Percentiles rank a stretch among this genome's conserved stretches.
Conservation (phyloP, 169 alveolate genomes). For the Eimeria necatrix region DNA sequence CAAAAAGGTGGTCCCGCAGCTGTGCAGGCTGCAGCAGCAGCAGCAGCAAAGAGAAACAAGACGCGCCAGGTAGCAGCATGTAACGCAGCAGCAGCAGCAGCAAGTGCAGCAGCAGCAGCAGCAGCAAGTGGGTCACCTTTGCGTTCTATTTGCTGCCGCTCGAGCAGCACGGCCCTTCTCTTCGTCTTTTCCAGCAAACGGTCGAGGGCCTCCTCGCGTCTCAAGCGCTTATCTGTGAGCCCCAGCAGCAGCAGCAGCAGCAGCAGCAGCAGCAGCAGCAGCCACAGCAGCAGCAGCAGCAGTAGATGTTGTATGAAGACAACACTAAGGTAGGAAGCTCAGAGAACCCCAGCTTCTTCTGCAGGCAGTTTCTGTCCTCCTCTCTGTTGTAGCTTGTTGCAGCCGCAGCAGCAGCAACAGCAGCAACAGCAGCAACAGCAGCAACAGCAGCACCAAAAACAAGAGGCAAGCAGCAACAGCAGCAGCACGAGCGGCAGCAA, state of each 20-base stretch:
- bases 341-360: too few relatives aligned
- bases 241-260: neutral
- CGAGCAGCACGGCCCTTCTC: slow-evolving; percentile 78
- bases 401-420: too few relatives aligned
- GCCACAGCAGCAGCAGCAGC: neutral
- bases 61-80: neutral
- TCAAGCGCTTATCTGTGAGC: slow-evolving; percentile 37
- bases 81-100: neutral
- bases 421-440: too few relatives aligned
- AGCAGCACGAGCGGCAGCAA: too few relatives aligned
- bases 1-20: too few relatives aligned
- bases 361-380: too few relatives aligned
- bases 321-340: neutral
- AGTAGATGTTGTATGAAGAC: neutral
- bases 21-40: neutral
- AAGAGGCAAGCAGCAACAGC: too few relatives aligned
- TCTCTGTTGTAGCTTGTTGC: too few relatives aligned
- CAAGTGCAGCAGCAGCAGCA: neutral
- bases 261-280: slow-evolving; percentile 24
- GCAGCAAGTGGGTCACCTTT: slow-evolving; percentile 43
- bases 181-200: slow-evolving; percentile 84
- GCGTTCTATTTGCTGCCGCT: slow-evolving; percentile 51
- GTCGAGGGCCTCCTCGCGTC: slow-evolving; percentile 74
- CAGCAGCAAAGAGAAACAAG: slow-evolving; percentile 16
- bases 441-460: too few relatives aligned